phyloP scores from a whole-genome alignment of 352 stramenopile species.

The Pythium coloratum region DNA sequence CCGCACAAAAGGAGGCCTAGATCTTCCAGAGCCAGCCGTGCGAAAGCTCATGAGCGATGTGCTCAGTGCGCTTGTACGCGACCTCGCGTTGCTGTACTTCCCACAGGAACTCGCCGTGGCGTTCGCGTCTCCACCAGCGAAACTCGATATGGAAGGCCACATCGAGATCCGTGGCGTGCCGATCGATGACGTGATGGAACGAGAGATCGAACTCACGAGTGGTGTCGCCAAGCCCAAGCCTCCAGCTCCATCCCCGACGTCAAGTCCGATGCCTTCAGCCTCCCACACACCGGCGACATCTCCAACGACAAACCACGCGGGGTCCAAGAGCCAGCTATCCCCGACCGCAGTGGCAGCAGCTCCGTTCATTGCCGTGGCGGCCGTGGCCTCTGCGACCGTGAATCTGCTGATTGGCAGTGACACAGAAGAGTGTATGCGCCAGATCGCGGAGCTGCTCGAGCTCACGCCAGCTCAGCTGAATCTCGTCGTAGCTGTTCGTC shows the following conservation, averaged over 20 bases:
- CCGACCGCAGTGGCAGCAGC: constrained; percentile 5
- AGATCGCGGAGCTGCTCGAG: constrained; percentile 46
- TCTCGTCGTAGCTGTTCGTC: constrained; percentile 56
- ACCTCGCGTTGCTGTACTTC: constrained; percentile 65
- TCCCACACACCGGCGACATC: constrained; percentile 8
- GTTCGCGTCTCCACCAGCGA: constrained; percentile 54
- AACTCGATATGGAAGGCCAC: constrained; percentile 59
- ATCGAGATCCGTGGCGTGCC: constrained; percentile 49
- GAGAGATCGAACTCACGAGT: constrained; percentile 34
- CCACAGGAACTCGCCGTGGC: constrained; percentile 56
- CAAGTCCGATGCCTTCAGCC: constrained; percentile 3
- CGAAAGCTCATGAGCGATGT: constrained; percentile 73
- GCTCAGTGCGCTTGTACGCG: constrained; percentile 56
- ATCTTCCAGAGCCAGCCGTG: constrained; percentile 66
- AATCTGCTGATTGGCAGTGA: constrained; percentile 42
- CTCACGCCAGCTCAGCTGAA: constrained; percentile 65
- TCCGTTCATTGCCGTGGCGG: constrained; percentile 20
- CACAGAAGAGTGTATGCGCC: constrained; percentile 47
- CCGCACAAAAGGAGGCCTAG: constrained; percentile 63
- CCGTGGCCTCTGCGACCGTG: constrained; percentile 37
- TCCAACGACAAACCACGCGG: constrained; percentile 16
- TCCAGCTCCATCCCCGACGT: background rate
- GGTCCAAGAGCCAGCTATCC: constrained; percentile 2
- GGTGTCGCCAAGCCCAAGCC: background rate
- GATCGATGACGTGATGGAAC: constrained; percentile 68